Evolutionary conservation across 2,329 filamentous ascomycete genomes (phyloP).

Genomic region (Ceratocystis cacaofunesta): DNA sequence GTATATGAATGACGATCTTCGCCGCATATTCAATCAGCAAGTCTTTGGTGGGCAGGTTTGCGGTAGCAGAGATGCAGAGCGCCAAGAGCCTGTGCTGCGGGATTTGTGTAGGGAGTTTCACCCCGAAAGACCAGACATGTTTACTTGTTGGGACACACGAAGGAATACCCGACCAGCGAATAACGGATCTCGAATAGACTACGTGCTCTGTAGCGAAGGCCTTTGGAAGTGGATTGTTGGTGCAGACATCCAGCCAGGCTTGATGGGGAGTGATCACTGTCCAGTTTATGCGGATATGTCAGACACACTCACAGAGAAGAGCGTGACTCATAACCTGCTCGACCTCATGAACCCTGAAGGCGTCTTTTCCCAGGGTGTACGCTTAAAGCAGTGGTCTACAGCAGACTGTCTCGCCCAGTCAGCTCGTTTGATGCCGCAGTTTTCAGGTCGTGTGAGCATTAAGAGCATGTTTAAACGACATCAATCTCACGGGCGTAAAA

Average conservation of each 20-base stretch:
- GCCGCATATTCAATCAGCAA: constrained; percentile 75
- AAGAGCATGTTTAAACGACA: constrained; percentile 68
- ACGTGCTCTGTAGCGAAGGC: constrained; percentile 65
- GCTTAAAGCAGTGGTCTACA: constrained; percentile 49
- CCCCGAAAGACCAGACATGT: constrained; percentile 72
- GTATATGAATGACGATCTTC: constrained; percentile 56
- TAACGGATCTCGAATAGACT: constrained; percentile 85
- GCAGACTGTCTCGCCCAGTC: constrained; percentile 60
- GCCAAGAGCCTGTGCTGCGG: constrained; percentile 49
- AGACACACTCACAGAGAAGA: constrained; percentile 42
- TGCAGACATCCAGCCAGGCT: constrained; percentile 79
- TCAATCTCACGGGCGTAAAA: too few relatives aligned
- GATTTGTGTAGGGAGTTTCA: constrained; percentile 76
- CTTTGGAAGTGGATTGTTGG: constrained; percentile 69
- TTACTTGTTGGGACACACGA: constrained; percentile 91
- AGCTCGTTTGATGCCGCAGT: constrained; percentile 73
- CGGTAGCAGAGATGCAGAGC: background rate
- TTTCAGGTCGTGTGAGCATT: constrained; percentile 70
- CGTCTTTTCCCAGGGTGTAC: constrained; percentile 52
- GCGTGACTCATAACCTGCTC: constrained; percentile 37
- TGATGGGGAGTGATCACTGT: constrained; percentile 93
- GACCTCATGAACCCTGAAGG: constrained; percentile 68
- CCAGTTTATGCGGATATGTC: constrained; percentile 67
- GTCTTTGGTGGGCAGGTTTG: constrained; percentile 48
- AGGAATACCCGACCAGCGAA: constrained; percentile 94